phyloP scores from a whole-genome alignment of 306 rosid genomes.

The Prunus mume region DNA sequence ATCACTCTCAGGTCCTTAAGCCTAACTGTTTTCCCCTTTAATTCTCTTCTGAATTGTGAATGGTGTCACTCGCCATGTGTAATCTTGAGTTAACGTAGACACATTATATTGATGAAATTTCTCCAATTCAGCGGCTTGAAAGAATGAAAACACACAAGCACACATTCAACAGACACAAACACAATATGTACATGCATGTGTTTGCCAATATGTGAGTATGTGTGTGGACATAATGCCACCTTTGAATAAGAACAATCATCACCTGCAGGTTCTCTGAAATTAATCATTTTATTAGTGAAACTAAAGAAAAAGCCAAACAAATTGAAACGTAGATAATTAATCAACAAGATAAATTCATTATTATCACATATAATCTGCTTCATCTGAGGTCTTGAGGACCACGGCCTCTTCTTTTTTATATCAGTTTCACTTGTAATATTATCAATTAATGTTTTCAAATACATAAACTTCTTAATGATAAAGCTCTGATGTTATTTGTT shows the following conservation, averaged over 20 bases:
- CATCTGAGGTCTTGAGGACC: background rate
- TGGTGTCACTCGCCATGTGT: background rate
- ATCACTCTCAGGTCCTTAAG: conserved; percentile 81
- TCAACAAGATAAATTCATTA: background rate
- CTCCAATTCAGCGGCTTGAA: background rate
- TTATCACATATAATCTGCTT: background rate
- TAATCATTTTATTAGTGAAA: background rate
- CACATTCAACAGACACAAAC: background rate
- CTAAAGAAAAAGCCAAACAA: background rate
- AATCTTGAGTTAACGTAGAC: background rate
- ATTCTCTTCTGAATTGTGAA: background rate
- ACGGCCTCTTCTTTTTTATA: background rate
- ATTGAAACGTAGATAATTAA: background rate
- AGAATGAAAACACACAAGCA: background rate
- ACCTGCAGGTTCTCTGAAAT: background rate
- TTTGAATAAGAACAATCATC: background rate
- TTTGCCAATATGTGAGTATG: background rate
- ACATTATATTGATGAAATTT: background rate
- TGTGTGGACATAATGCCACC: background rate
- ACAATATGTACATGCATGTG: background rate
- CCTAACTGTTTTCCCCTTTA: background rate
- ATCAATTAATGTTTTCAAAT: background rate
- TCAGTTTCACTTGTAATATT: background rate
- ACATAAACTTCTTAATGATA: background rate
- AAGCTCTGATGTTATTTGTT: background rate